Conservation (phyloP, 176 grass and related monocot species). For the Microstegium vimineum region DNA sequence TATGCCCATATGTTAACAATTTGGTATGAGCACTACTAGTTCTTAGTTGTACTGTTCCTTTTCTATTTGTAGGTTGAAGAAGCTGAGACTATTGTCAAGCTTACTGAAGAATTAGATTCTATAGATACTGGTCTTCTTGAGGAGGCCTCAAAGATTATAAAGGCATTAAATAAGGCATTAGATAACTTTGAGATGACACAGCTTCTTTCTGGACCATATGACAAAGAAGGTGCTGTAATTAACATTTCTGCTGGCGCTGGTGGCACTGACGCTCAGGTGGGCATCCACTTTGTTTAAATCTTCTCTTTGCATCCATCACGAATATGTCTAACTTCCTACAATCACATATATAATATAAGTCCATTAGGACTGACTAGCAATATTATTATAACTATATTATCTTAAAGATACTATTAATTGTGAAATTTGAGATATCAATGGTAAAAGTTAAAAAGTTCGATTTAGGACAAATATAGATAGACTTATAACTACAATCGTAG, state of each 20-base stretch:
- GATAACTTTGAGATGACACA: slow-evolving; percentile 83
- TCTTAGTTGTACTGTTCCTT: not conserved
- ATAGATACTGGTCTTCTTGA: slow-evolving; percentile 78
- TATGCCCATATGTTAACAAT: not conserved
- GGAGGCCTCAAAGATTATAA: slow-evolving; percentile 84
- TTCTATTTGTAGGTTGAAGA: slow-evolving; percentile 74
- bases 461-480: not conserved
- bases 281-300: not conserved
- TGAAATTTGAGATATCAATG: not conserved
- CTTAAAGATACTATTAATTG: no score
- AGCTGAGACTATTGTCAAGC: slow-evolving; percentile 79
- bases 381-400: not conserved
- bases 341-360: not conserved
- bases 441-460: not conserved
- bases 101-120: slow-evolving; percentile 87
- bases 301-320: not conserved
- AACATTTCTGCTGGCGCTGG: slow-evolving; percentile 93
- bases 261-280: slow-evolving; percentile 93
- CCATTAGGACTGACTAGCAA: not conserved
- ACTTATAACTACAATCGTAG: not conserved
- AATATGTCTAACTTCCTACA: not conserved
- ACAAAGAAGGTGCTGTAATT: slow-evolving; percentile 93
- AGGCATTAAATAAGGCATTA: slow-evolving; percentile 66
- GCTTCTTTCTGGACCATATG: slow-evolving; percentile 98
- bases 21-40: not conserved